phyloP scores from a whole-genome alignment of 2,329 filamentous ascomycete genomes.

The Clonostachys chloroleuca region DNA sequence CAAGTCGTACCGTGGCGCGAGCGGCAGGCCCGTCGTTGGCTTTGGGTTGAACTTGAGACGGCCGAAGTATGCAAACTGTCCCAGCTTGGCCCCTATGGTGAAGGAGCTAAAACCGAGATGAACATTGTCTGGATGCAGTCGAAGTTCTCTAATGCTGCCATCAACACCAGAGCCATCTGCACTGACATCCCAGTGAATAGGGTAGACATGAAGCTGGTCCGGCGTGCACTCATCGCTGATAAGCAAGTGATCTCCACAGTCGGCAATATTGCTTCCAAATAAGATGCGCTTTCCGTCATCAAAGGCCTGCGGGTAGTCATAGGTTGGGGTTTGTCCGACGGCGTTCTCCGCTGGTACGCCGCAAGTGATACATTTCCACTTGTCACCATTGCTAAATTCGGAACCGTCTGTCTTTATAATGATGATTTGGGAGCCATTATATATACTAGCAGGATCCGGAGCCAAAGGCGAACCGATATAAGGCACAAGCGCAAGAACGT shows the following conservation, averaged over 20 bases:
- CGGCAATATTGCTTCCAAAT: background rate
- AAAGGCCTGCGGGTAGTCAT: background rate
- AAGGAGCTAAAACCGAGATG: background rate
- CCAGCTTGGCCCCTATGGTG: conserved; percentile 11
- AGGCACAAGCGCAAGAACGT: conserved; percentile 29
- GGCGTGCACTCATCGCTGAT: background rate
- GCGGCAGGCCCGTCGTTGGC: background rate
- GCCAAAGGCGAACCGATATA: conserved; percentile 34
- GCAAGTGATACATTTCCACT: conserved; percentile 37
- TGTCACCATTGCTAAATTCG: conserved; percentile 31
- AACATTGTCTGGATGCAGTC: background rate
- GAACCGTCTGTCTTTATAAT: conserved; percentile 32
- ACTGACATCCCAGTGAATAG: background rate
- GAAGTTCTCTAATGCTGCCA: background rate
- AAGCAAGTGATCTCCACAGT: background rate
- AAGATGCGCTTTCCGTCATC: background rate
- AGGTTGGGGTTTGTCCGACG: background rate
- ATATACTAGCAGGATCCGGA: conserved; percentile 34
- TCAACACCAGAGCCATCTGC: background rate
- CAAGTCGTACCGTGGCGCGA: background rate
- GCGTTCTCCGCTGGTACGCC: background rate
- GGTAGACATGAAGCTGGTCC: background rate
- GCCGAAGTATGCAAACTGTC: background rate
- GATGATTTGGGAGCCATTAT: conserved; percentile 30
- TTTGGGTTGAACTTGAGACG: background rate